Percentiles rank a stretch among this genome's conserved stretches.
phyloP scores from a whole-genome alignment of 208 protist genomes.

The Crithidia acanthocephali region DNA sequence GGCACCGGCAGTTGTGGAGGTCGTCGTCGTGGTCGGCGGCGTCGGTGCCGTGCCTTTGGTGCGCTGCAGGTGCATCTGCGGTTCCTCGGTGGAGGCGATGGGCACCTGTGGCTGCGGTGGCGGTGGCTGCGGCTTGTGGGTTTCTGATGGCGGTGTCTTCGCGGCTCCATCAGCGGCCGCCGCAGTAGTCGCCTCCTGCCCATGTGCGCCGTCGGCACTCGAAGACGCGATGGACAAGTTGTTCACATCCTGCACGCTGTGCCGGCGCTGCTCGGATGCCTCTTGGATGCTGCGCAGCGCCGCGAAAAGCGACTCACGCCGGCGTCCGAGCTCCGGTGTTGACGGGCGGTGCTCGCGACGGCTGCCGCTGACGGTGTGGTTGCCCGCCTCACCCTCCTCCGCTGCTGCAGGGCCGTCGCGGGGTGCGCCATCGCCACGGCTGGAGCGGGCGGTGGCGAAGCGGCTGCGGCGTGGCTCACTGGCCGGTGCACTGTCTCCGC shows the following conservation, averaged over 20 bases:
- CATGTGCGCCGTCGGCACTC: not conserved
- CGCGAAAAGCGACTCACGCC: slow-evolving; percentile 18
- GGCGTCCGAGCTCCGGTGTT: slow-evolving; percentile 17
- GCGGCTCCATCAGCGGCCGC: too few relatives aligned
- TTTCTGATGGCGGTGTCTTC: not conserved
- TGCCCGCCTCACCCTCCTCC: too few relatives aligned
- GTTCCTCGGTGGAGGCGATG: not conserved
- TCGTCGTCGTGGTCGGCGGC: not conserved
- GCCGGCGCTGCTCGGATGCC: not conserved
- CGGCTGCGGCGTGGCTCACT: slow-evolving; percentile 2
- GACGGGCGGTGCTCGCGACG: not conserved
- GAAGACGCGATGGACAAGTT: slow-evolving; percentile 1
- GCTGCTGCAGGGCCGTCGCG: not conserved
- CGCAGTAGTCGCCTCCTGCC: not conserved
- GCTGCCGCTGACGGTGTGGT: not conserved
- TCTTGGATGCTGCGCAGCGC: slow-evolving; percentile 2
- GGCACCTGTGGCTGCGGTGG: not conserved
- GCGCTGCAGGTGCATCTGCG: not conserved
- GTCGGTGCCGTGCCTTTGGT: not conserved
- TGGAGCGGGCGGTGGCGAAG: not conserved
- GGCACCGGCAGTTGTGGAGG: not conserved
- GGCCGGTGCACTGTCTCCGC: not conserved
- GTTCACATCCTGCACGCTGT: not conserved
- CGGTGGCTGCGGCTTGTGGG: not conserved
- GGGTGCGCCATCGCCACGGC: not conserved